Evolutionary conservation across 805 yeast genomes (phyloP), one percentile per base, ranked within the genome.

Genomic region (Yarrowia sp.): DNA sequence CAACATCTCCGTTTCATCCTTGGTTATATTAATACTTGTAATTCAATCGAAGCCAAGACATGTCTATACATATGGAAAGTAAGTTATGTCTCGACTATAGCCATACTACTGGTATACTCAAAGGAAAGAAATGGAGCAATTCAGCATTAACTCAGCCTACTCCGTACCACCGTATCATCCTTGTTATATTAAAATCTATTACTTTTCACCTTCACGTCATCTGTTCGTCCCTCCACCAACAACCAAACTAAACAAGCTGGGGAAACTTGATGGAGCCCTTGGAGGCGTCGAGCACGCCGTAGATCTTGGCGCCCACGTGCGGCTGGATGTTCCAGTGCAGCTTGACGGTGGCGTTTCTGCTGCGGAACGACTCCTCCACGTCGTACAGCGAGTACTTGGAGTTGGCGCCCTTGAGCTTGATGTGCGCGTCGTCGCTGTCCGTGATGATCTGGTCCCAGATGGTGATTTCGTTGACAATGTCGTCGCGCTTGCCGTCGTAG

Each of bases 291-390:
- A 51, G 42, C 2, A 21, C 21, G 3, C 97, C 97, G 72, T 78
- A 88, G 0, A 84, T 71, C 65, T 93, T 75, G 0, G 90, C 84
- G 12, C 99, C 99, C 7, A 93, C 83, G 72, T 85, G 80, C 1
- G 99, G 99, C 75, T 93, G 98, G 47, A 93, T 80, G 71, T 92
- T 92, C 93, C 97, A 93, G 66, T 89, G 91, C 59, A 93, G 77
- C 64, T 79, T 83, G 62, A 93, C 77, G 4, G 76, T 78, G 19
- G 96, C 90, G 21, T 86, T 82, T 68, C 88, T 82, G 59, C 81
- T 63, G 62, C 69, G 69, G 64, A 76, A 81, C 21, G 80, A 74
- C 60, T 81, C 81, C 68, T 84, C 86, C 59, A 86, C 80, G 73
- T 93, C 98, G 90, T 96, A 94, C 13, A 90, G 89, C 0, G 89